These are phyloP conservation scores for Plasmodium vivax DNA, from an alignment of 169 alveolate species.

Conservation along the genomic window DNA sequence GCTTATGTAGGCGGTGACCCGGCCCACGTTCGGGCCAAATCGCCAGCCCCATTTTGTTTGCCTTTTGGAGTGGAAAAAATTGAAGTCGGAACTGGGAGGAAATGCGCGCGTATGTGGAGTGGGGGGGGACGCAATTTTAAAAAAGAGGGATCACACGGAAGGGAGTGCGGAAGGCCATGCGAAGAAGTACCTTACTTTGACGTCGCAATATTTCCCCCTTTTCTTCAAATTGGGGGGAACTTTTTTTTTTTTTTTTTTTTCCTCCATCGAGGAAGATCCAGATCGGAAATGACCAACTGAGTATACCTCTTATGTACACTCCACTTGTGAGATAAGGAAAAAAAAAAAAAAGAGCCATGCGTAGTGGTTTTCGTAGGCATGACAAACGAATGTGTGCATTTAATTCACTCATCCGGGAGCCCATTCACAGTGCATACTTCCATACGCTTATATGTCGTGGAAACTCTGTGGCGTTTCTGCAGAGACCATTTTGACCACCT, in stretches of 20 bases:
- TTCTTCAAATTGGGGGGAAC: background rate
- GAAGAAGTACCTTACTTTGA: background rate
- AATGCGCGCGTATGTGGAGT: background rate
- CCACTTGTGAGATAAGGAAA: background rate
- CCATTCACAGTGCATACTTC: background rate
- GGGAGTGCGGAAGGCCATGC: background rate
- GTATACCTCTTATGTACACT: background rate
- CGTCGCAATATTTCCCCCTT: background rate
- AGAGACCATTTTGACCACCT: background rate
- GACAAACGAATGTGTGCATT: background rate
- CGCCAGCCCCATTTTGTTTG: background rate
- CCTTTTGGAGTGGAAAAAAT: background rate
- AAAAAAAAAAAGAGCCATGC: background rate
- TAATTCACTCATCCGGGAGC: background rate
- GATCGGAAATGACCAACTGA: background rate
- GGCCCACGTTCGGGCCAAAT: background rate
- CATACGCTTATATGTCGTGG: background rate
- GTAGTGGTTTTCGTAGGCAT: background rate
- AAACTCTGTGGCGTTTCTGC: background rate
- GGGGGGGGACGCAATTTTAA: background rate
- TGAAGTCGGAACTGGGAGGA: background rate
- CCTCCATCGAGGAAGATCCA: background rate
- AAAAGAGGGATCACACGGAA: background rate
- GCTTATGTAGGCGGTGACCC: background rate
- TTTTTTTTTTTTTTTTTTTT: too few species aligned